Conservation (phyloP, 768 basidiomycete genomes). For the Chlorophyllum brunneum region DNA sequence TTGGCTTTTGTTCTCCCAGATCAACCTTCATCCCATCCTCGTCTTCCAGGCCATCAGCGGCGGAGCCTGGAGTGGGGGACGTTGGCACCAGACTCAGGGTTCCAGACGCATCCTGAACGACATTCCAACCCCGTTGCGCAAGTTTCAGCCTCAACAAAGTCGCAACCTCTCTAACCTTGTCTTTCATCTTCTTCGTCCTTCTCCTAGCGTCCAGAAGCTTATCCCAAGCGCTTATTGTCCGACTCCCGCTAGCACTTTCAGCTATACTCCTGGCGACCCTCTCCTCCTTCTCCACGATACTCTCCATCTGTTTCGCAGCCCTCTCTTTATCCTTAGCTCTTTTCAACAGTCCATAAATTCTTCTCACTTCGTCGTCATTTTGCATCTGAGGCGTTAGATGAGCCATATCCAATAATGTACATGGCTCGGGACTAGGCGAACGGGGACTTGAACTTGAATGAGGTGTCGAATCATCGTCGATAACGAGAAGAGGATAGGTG, state of each 20-base stretch:
- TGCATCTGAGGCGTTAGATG: constrained; percentile 24
- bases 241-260: neutral
- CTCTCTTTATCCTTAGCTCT: constrained; percentile 22
- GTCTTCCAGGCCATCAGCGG: neutral
- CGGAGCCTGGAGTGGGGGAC: neutral
- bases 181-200: constrained; percentile 7
- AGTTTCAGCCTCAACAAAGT: constrained; percentile 9
- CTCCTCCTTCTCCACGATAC: constrained; percentile 27
- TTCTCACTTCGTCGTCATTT: constrained; percentile 39
- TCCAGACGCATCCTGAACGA: constrained; percentile 5
- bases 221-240: neutral
- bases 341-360: constrained; percentile 37
- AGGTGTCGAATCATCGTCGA: constrained; percentile 34
- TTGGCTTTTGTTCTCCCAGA: neutral
- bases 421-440: constrained; percentile 10
- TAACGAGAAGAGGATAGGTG: constrained; percentile 26
- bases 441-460: neutral
- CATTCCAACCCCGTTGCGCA: constrained; percentile 7
- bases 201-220: constrained; percentile 1
- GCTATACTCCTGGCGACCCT: constrained; percentile 18
- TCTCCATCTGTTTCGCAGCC: constrained; percentile 18
- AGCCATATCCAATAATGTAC: constrained; percentile 14
- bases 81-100: neutral
- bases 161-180: constrained; percentile 8
- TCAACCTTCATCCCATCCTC: constrained; percentile 8